These are phyloP conservation scores for Suillus sp. DNA, from an alignment of 768 basidiomycete species.

Conservation along the genomic window DNA sequence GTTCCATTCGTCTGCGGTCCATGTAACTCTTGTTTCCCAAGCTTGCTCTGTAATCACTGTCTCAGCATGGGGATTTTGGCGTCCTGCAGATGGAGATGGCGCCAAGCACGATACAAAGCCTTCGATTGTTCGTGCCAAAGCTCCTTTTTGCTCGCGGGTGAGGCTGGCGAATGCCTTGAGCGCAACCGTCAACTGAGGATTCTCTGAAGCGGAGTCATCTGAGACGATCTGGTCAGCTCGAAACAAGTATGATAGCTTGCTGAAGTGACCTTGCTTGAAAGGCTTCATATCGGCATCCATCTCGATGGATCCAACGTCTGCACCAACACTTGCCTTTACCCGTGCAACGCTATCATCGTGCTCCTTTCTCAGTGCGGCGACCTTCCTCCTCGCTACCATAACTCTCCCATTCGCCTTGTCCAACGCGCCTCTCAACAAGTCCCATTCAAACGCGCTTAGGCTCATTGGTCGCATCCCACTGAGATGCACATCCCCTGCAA, in stretches of 20 bases:
- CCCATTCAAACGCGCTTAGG: conserved; percentile 78
- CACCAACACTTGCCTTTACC: conserved; percentile 62
- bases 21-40: conserved; percentile 71
- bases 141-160: conserved; percentile 74
- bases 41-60: conserved; percentile 63
- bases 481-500: conserved; percentile 43
- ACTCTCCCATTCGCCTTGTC: conserved; percentile 93
- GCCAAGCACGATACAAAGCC: conserved; percentile 72
- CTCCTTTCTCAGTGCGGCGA: conserved; percentile 77
- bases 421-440: conserved; percentile 75
- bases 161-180: conserved; percentile 76
- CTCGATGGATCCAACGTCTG: conserved; percentile 53
- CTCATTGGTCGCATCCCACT: conserved; percentile 38
- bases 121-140: conserved; percentile 69
- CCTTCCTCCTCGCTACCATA: conserved; percentile 71
- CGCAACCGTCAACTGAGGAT: conserved; percentile 67
- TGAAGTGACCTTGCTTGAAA: conserved; percentile 40
- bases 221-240: conserved; percentile 14
- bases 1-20: conserved; percentile 78
- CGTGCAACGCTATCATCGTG: conserved; percentile 84
- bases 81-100: conserved; percentile 40
- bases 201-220: conserved; percentile 58
- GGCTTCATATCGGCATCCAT: conserved; percentile 76
- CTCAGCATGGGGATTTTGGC: conserved; percentile 53
- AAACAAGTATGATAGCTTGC: neutral